These are phyloP conservation scores for Colletotrichum caudatum DNA, from an alignment of 2,329 filamentous ascomycete species.

Conservation along the genomic window DNA sequence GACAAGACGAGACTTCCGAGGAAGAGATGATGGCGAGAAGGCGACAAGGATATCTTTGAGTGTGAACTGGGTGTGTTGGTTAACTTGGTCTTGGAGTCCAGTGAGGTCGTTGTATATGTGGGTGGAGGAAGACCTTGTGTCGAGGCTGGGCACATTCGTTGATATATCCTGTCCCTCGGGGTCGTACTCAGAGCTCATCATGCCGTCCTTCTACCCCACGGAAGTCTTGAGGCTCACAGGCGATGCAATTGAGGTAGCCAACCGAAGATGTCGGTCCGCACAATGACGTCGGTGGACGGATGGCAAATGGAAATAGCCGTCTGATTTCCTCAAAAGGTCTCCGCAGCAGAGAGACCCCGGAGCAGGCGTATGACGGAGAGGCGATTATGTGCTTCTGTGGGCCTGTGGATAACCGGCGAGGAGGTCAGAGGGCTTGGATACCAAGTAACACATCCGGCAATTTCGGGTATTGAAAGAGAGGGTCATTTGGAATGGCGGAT, in stretches of 20 bases:
- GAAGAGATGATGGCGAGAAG: constrained; percentile 5
- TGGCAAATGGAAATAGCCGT: constrained; percentile 28
- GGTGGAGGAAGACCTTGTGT: not conserved
- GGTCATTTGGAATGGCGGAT: constrained; percentile 6
- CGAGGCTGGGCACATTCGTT: constrained; percentile 11
- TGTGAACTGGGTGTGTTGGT: constrained; percentile 11
- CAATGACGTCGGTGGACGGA: constrained; percentile 23
- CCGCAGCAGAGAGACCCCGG: constrained; percentile 8
- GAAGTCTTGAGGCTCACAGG: not conserved
- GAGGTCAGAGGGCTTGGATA: constrained; percentile 13
- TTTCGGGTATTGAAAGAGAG: constrained; percentile 11
- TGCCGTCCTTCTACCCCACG: not conserved
- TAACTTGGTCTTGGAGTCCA: not conserved
- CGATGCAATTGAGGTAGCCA: constrained; percentile 4
- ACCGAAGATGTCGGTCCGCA: constrained; percentile 1
- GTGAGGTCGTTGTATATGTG: constrained; percentile 15
- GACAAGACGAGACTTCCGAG: constrained; percentile 8
- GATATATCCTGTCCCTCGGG: constrained; percentile 24
- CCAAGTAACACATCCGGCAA: constrained; percentile 3
- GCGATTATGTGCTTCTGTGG: constrained; percentile 22
- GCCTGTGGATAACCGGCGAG: constrained; percentile 1
- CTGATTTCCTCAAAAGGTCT: not conserved
- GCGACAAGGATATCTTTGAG: constrained; percentile 22
- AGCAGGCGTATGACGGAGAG: constrained; percentile 19
- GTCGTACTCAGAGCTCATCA: constrained; percentile 8